Percentiles rank a stretch among this genome's conserved stretches.
Evolutionary conservation across 495 filamentous ascomycete species (phyloP).

Genomic region (Acidiella bohemica): DNA sequence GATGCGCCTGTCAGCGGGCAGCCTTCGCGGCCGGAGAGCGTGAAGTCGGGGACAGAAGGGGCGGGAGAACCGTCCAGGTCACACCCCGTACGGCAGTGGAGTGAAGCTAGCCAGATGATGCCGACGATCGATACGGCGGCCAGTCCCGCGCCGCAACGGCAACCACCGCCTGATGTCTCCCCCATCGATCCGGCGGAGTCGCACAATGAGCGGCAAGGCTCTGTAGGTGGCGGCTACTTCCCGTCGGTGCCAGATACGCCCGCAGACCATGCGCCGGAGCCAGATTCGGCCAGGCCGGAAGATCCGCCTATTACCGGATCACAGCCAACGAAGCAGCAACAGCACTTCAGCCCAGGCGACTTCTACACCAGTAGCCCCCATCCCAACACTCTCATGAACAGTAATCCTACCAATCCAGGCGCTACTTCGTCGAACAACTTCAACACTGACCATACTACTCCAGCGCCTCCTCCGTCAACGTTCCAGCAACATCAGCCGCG

Average conservation of each 20-base stretch:
- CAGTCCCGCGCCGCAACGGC: background rate
- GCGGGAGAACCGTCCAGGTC: background rate
- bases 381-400: background rate
- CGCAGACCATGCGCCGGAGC: constrained; percentile 19
- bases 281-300: too few species aligned
- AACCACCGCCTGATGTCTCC: constrained; percentile 25
- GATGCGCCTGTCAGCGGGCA: background rate
- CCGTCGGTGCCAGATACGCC: constrained; percentile 33
- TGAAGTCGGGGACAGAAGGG: too few species aligned
- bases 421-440: too few species aligned
- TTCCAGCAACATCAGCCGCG: too few species aligned
- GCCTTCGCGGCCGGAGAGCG: background rate
- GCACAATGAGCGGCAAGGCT: constrained; percentile 23
- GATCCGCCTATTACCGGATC: too few species aligned
- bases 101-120: background rate
- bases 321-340: background rate
- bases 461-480: too few species aligned
- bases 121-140: too few species aligned
- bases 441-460: too few species aligned
- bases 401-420: too few species aligned
- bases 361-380: background rate
- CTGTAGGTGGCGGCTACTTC: constrained; percentile 42
- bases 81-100: background rate
- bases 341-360: background rate
- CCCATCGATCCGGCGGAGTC: constrained; percentile 25